A percentile compares a stretch with the other conserved stretches of the same genome.
These are phyloP conservation scores for Mycena crocata DNA, from an alignment of 768 basidiomycete genomes.

Conservation along the genomic window DNA sequence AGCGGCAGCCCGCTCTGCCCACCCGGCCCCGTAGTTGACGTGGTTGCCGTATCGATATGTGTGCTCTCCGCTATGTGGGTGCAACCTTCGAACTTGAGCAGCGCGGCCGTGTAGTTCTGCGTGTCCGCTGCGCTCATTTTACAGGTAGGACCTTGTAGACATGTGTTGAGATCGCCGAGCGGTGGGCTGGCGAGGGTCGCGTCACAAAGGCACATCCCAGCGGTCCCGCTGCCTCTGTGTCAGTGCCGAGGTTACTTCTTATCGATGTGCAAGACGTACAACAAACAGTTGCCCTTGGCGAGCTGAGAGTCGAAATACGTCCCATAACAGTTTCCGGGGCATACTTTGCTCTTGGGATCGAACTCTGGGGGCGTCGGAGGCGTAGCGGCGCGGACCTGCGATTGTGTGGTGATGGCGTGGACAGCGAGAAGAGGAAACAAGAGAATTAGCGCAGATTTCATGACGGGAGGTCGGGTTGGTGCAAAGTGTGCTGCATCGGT, in stretches of 20 bases:
- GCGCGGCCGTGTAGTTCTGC: neutral
- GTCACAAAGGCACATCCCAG: neutral
- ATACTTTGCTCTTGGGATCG: slow-evolving; percentile 7
- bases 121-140: neutral
- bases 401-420: neutral
- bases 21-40: neutral
- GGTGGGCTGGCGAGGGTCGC: slow-evolving; percentile 5
- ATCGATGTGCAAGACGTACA: neutral
- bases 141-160: slow-evolving; percentile 1
- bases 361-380: neutral
- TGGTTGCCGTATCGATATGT: neutral
- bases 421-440: neutral
- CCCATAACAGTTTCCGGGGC: slow-evolving; percentile 10
- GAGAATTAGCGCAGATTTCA: no score
- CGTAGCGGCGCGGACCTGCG: neutral
- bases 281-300: neutral
- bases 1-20: neutral
- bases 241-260: neutral
- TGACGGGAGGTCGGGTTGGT: no score
- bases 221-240: neutral
- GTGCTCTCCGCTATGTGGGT: neutral
- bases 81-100: slow-evolving; percentile 15
- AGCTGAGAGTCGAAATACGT: neutral
- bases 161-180: slow-evolving; percentile 5
- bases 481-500: no score